phyloP scores from a whole-genome alignment of 179 eudicot species.

The Silene noctiflora region DNA sequence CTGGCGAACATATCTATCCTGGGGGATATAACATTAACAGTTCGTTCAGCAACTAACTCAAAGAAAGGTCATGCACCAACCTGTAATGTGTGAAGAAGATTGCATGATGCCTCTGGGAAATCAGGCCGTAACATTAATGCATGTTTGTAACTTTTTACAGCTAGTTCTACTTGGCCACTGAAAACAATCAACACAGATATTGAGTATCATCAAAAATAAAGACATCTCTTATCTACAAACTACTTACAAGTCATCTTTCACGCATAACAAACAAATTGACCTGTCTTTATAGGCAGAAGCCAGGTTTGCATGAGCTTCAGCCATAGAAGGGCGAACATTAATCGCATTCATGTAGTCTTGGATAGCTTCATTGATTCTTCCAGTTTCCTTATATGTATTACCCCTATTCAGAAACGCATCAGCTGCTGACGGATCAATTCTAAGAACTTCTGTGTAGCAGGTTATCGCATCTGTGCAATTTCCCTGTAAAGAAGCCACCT shows the following conservation, averaged over 20 bases:
- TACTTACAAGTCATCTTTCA: slow-evolving; percentile 5
- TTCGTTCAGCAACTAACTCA: background rate
- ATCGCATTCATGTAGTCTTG: slow-evolving; percentile 88
- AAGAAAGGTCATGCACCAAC: slow-evolving; percentile 28
- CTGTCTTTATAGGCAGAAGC: slow-evolving; percentile 99
- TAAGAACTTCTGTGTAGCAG: slow-evolving; percentile 90
- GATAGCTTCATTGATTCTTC: slow-evolving; percentile 92
- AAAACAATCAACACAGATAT: slow-evolving; percentile 20
- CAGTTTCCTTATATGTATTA: slow-evolving; percentile 85
- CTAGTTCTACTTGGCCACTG: slow-evolving; percentile 90
- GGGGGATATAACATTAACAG: background rate
- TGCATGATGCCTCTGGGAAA: slow-evolving; percentile 97
- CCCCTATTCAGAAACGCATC: slow-evolving; percentile 95
- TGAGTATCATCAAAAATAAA: background rate
- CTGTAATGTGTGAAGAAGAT: slow-evolving; percentile 95
- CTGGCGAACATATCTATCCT: background rate
- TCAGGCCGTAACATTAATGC: slow-evolving; percentile 81
- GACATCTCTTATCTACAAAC: background rate
- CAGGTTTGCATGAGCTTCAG: slow-evolving; percentile 98
- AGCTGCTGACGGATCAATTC: slow-evolving; percentile 89
- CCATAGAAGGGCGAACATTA: slow-evolving; percentile 77
- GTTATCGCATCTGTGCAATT: slow-evolving; percentile 78
- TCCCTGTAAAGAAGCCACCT: slow-evolving; percentile 51
- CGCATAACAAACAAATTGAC: slow-evolving; percentile 30
- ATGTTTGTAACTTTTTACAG: slow-evolving; percentile 82